phyloP scores from a whole-genome alignment of 306 rosid genomes.

The Betula pendula region DNA sequence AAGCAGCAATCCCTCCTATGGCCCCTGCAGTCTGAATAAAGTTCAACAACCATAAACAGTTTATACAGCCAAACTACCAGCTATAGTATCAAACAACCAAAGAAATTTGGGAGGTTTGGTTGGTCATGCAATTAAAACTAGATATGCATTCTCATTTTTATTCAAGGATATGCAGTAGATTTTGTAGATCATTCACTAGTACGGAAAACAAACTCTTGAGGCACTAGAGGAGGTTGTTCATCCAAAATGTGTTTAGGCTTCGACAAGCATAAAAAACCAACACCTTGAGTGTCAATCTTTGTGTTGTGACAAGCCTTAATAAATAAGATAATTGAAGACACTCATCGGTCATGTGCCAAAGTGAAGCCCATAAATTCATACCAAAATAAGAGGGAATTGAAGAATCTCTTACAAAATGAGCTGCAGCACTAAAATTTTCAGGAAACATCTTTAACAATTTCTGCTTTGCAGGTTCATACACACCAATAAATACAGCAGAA shows the following conservation, averaged over 20 bases:
- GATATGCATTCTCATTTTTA: not conserved
- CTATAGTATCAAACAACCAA: slow-evolving; percentile 14
- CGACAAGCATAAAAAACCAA: not conserved
- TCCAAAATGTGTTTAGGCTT: not conserved
- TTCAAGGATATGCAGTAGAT: not conserved
- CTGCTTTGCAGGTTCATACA: slow-evolving; percentile 92
- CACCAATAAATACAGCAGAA: slow-evolving; percentile 91
- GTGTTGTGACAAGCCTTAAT: not conserved
- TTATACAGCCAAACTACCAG: not conserved
- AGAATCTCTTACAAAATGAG: slow-evolving; percentile 78
- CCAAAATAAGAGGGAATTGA: not conserved
- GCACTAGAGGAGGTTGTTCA: not conserved
- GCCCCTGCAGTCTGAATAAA: slow-evolving; percentile 90
- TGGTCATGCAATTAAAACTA: not conserved
- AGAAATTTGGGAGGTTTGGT: not conserved
- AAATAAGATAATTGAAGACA: not conserved
- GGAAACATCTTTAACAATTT: slow-evolving; percentile 76
- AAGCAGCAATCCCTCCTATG: slow-evolving; percentile 88
- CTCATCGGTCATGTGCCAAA: not conserved
- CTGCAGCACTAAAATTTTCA: slow-evolving; percentile 77
- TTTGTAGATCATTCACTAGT: not conserved
- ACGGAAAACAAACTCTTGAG: not conserved
- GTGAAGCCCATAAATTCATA: not conserved
- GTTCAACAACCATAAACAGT: slow-evolving; percentile 23
- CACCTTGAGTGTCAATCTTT: not conserved